Percentiles rank a stretch among this genome's conserved stretches.
Conservation (phyloP, 2,329 filamentous ascomycete genomes). For the Clonostachys solani region DNA sequence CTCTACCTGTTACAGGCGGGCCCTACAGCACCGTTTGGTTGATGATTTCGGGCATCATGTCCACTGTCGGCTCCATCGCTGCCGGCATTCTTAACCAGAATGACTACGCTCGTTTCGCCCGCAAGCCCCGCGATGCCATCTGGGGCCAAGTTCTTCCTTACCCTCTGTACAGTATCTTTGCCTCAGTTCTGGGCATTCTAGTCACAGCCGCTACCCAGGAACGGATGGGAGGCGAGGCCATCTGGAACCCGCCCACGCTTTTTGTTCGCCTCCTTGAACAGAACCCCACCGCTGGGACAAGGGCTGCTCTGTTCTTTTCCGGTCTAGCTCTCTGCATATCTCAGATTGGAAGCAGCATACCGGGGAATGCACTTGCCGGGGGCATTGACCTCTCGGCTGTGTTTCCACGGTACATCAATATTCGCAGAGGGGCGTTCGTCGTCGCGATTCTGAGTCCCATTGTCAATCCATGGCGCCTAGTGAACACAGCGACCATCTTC, state of each 20-base stretch:
- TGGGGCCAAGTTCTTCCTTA: slow-evolving; percentile 10
- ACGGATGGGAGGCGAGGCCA: not conserved
- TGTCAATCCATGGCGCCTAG: slow-evolving; percentile 7
- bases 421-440: slow-evolving; percentile 40
- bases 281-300: not conserved
- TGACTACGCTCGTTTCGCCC: slow-evolving; percentile 12
- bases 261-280: not conserved
- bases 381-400: slow-evolving; percentile 49
- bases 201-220: not conserved
- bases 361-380: slow-evolving; percentile 45
- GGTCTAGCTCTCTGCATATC: slow-evolving; percentile 28
- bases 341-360: slow-evolving; percentile 47
- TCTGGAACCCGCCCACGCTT: not conserved
- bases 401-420: slow-evolving; percentile 48
- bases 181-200: slow-evolving; percentile 40
- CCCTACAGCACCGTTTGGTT: not conserved
- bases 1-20: slow-evolving; percentile 2
- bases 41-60: slow-evolving; percentile 9
- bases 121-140: slow-evolving; percentile 5
- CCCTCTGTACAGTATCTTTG: slow-evolving; percentile 7
- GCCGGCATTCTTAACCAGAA: slow-evolving; percentile 10
- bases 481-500: slow-evolving; percentile 4
- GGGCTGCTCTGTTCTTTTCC: slow-evolving; percentile 22
- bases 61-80: slow-evolving; percentile 10
- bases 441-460: slow-evolving; percentile 7